These are phyloP conservation scores for Trichoderma gracile DNA, from an alignment of 2,329 filamentous ascomycete genomes.

Conservation along the genomic window DNA sequence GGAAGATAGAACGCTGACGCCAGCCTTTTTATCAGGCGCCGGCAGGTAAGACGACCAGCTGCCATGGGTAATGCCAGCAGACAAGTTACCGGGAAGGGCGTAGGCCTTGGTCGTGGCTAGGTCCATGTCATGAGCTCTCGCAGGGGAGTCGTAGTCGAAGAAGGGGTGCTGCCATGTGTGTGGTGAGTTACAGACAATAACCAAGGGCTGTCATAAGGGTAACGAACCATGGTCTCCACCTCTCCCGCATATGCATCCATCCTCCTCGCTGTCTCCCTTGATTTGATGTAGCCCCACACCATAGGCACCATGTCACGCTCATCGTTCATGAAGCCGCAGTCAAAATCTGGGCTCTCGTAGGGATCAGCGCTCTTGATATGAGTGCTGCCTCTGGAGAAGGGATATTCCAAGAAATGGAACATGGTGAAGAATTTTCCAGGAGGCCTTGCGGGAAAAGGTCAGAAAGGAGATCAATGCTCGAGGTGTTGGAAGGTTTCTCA, in stretches of 20 bases:
- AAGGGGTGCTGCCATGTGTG: slow-evolving; percentile 16
- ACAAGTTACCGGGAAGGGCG: slow-evolving; percentile 11
- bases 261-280: slow-evolving; percentile 58
- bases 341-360: slow-evolving; percentile 51
- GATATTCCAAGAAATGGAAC: slow-evolving; percentile 57
- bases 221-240: slow-evolving; percentile 24
- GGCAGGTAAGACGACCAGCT: slow-evolving; percentile 20
- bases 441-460: not conserved
- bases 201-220: not conserved
- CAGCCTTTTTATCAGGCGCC: not conserved
- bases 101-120: slow-evolving; percentile 15
- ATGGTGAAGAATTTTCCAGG: slow-evolving; percentile 51
- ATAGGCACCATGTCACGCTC: slow-evolving; percentile 58
- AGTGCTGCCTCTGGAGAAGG: slow-evolving; percentile 49
- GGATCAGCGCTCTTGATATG: slow-evolving; percentile 53
- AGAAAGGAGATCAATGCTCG: not conserved
- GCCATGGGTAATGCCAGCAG: slow-evolving; percentile 17
- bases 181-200: not conserved
- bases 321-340: slow-evolving; percentile 56
- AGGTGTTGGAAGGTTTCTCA: not conserved
- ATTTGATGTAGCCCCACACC: slow-evolving; percentile 62
- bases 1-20: not conserved
- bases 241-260: slow-evolving; percentile 53
- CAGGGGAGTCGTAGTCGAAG: slow-evolving; percentile 43
- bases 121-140: slow-evolving; percentile 34